phyloP scores from a whole-genome alignment of 2,329 filamentous ascomycete genomes.

The Aspergillus tanneri region DNA sequence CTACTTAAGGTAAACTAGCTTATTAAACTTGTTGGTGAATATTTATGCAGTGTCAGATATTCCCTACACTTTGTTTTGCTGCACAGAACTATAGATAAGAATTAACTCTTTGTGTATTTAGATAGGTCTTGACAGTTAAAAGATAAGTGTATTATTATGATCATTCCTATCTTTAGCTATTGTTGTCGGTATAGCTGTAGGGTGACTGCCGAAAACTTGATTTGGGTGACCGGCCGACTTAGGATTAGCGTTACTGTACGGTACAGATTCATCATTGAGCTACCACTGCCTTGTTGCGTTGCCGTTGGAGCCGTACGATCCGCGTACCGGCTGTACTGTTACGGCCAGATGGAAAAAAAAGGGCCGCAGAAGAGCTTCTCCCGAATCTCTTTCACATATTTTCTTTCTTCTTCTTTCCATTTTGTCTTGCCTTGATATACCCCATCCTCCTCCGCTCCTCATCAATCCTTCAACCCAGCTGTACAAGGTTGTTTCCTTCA shows the following conservation, averaged over 20 bases:
- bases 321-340: constrained; percentile 34
- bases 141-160: too few species aligned
- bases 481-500: constrained; percentile 41
- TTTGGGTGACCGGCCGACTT: too few species aligned
- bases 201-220: too few species aligned
- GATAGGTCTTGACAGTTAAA: too few species aligned
- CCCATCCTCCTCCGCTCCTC: constrained; percentile 31
- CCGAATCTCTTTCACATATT: constrained; percentile 19
- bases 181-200: too few species aligned
- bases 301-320: constrained; percentile 22
- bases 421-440: constrained; percentile 38
- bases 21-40: too few species aligned
- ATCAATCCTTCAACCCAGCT: constrained; percentile 33
- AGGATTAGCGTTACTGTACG: constrained; percentile 29
- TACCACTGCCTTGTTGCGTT: constrained; percentile 13
- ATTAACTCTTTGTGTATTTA: too few species aligned
- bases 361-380: constrained; percentile 35
- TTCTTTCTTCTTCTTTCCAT: constrained; percentile 33
- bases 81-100: too few species aligned
- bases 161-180: too few species aligned
- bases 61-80: too few species aligned
- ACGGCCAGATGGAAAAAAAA: constrained; percentile 37
- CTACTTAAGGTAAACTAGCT: too few species aligned
- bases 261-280: constrained; percentile 18
- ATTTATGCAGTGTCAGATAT: too few species aligned